A percentile compares a stretch with the other conserved stretches of the same genome.
These are phyloP conservation scores for Tricholoma furcatifolium DNA, from an alignment of 768 basidiomycete species.

Conservation along the genomic window DNA sequence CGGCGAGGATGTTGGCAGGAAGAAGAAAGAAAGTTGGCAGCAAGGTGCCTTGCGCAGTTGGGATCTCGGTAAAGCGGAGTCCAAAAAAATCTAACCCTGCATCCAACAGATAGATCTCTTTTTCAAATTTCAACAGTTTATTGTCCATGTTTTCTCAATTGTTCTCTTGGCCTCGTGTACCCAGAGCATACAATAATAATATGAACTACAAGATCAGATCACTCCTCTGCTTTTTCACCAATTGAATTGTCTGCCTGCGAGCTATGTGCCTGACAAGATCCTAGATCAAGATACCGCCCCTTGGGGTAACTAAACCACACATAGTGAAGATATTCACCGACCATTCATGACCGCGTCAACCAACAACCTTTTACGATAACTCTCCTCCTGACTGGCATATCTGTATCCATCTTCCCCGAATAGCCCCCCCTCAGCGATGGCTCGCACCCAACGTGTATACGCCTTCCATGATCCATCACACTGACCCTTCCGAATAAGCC, in stretches of 20 bases:
- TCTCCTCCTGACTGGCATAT: too few species aligned
- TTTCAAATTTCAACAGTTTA: constrained; percentile 13
- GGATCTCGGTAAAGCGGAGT: constrained; percentile 36
- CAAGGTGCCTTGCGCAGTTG: constrained; percentile 22
- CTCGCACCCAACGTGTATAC: background rate
- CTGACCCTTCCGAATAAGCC: constrained; percentile 11
- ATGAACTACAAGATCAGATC: constrained; percentile 22
- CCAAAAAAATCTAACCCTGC: constrained; percentile 25
- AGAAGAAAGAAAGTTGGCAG: constrained; percentile 17
- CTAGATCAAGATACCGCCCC: constrained; percentile 8
- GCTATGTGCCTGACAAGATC: constrained; percentile 16
- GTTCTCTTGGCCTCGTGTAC: constrained; percentile 5
- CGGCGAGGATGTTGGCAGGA: constrained; percentile 19
- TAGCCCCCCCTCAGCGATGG: constrained; percentile 3
- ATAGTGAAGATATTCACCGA: background rate
- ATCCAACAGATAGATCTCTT: constrained; percentile 25
- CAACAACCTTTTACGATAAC: background rate
- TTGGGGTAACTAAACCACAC: constrained; percentile 1
- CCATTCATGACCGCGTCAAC: constrained; percentile 1
- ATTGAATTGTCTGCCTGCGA: background rate
- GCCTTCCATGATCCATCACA: background rate
- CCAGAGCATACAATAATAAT: constrained; percentile 1
- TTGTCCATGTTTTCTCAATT: constrained; percentile 1
- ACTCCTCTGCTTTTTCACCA: constrained; percentile 12
- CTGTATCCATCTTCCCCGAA: background rate